Base-by-base conservation (phyloP, 2,329 filamentous ascomycete species). In the Herpotrichia juniperi region DNA sequence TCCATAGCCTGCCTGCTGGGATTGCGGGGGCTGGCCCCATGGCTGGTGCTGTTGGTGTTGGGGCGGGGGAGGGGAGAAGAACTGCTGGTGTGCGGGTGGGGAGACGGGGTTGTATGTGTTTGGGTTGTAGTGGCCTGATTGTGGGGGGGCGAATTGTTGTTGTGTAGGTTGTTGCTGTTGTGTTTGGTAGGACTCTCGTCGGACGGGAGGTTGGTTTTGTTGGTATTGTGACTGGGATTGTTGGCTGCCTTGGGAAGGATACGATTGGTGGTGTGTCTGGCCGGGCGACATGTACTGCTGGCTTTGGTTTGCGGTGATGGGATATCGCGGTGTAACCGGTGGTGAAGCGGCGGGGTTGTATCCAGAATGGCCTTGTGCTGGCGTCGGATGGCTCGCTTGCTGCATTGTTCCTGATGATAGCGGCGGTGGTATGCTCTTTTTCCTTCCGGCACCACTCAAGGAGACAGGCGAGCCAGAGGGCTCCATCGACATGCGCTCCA, bases 401-500 rank as follows among this genome's bases (percentile, higher is more conserved):
- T 59, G 59, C 30, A 57, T 40, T 11, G 48, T 57, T 14, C 61
- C 62, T 2, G 66, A 64, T 4, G 67, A 67, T 0, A 79, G 61
- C 2, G 77, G 74, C 8, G 75, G 66, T 14, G 76, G 78, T n/a
- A 76, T 71, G 43, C 64, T 68, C 53, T 69, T 71, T 51, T 68
- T 69, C 10, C 64, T 61, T 28, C 63, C 63, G 9, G 30, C 43
- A 37, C 62, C 53, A 25, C 63, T 63, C 31, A 60, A 56, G 12
- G 71, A 73, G 9, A 69, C 63, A 7, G 71, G 71, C 1, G 70
- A 71, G 7, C 58, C 59, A 1, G 72, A 73, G 9, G 72, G 70
- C 32, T 93, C 91, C 76, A 97, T 88, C 1, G 92, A 93, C 86
- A 97, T 93, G 48, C 93, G 86, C 68, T 97, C 93, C 94, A 99